Conservation (phyloP, 2,329 filamentous ascomycete species). For the Clonostachys rhizophaga region DNA sequence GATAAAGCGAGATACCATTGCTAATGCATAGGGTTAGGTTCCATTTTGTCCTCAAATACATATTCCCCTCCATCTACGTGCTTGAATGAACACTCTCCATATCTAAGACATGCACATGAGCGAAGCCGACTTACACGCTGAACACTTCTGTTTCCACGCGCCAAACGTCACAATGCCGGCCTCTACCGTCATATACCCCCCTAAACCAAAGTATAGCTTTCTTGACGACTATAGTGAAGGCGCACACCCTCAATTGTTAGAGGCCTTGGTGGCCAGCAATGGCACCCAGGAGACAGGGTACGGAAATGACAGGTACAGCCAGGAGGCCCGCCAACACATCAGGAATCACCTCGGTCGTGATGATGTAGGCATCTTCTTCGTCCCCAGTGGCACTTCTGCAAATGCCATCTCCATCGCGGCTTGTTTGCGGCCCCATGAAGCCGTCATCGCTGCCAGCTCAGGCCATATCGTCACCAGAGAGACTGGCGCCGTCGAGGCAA, state of each 20-base stretch:
- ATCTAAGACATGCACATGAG: no score
- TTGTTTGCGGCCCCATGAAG: conserved; percentile 43
- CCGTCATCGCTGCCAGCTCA: conserved; percentile 42
- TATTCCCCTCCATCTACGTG: no score
- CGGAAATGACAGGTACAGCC: conserved; percentile 37
- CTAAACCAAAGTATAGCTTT: conserved; percentile 30
- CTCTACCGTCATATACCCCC: no score
- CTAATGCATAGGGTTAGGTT: no score
- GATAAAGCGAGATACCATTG: no score
- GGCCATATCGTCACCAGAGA: conserved; percentile 45
- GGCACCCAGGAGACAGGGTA: conserved; percentile 39
- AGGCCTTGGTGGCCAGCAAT: conserved; percentile 38
- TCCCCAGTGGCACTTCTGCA: conserved; percentile 45
- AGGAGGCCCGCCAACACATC: conserved; percentile 33
- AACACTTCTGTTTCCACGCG: no score
- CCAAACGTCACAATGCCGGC: no score
- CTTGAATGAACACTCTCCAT: no score
- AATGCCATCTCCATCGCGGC: conserved; percentile 47
- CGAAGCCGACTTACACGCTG: no score
- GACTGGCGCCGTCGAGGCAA: conserved; percentile 44
- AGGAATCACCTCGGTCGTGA: conserved; percentile 24
- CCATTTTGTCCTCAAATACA: no score
- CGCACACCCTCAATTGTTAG: conserved; percentile 41
- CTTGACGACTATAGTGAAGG: conserved; percentile 48
- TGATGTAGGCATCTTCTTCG: conserved; percentile 43